Conservation (phyloP, 1,139 yeast genomes). For the Suhomyces choctaworum region DNA sequence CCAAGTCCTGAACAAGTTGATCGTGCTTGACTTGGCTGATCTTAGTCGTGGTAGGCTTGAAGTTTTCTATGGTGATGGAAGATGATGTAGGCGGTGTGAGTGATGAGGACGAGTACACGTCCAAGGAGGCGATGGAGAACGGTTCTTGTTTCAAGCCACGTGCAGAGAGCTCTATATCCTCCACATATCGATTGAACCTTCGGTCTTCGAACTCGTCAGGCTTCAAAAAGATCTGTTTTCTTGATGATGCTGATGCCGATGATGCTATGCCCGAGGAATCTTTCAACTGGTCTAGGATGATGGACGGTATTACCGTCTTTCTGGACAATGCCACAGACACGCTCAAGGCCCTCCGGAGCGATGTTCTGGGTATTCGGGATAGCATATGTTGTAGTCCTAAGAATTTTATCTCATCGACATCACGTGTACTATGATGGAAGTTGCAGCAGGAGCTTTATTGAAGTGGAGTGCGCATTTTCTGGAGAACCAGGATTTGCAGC, state of each 20-base stretch:
- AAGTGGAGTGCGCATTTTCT: no score
- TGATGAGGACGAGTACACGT: slow-evolving; percentile 3
- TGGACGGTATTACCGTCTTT: slow-evolving; percentile 18
- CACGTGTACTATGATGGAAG: background rate
- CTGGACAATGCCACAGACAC: slow-evolving; percentile 3
- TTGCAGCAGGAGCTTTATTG: no score
- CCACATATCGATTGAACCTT: slow-evolving; percentile 15
- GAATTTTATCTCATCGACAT: slow-evolving; percentile 7
- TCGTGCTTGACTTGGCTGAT: slow-evolving; percentile 15
- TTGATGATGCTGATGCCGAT: slow-evolving; percentile 8
- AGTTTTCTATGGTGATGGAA: slow-evolving; percentile 13
- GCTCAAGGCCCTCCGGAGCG: slow-evolving; percentile 9
- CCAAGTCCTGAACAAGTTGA: slow-evolving; percentile 16
- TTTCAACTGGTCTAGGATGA: slow-evolving; percentile 17
- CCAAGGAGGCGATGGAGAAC: slow-evolving; percentile 6
- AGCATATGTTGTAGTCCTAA: slow-evolving; percentile 3
- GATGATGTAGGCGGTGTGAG: slow-evolving; percentile 6
- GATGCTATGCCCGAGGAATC: slow-evolving; percentile 15
- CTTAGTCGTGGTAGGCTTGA: slow-evolving; percentile 13
- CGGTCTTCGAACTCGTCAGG: slow-evolving; percentile 19
- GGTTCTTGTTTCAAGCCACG: slow-evolving; percentile 2
- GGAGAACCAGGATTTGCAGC: no score
- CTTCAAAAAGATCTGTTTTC: slow-evolving; percentile 19
- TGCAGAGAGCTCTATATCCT: slow-evolving; percentile 11
- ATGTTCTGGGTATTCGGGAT: slow-evolving; percentile 7